These are phyloP conservation scores for Halenospora varia DNA, from an alignment of 495 filamentous ascomycete species.

Conservation along the genomic window DNA sequence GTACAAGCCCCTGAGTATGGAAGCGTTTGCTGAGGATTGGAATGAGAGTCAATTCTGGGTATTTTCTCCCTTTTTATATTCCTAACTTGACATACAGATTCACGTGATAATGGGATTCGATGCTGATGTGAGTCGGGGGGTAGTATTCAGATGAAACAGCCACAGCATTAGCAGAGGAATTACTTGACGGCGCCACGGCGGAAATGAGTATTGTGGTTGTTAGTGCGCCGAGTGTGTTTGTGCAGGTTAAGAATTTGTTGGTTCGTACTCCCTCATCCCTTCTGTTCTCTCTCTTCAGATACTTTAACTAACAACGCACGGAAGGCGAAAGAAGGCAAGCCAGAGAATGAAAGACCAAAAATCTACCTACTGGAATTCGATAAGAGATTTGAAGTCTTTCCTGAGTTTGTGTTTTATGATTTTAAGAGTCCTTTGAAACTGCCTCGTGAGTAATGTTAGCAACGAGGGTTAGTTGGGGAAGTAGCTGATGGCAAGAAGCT, in stretches of 20 bases:
- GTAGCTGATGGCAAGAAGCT: constrained; percentile 19
- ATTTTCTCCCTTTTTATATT: constrained; percentile 13
- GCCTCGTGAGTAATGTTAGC: constrained; percentile 39
- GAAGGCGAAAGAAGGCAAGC: constrained; percentile 24
- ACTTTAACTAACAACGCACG: constrained; percentile 5
- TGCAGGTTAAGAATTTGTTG: constrained; percentile 65
- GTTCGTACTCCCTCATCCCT: constrained; percentile 32
- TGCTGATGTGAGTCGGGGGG: constrained; percentile 4
- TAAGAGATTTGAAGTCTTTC: constrained; percentile 63
- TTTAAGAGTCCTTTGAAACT: constrained; percentile 61
- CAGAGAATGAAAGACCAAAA: constrained; percentile 40
- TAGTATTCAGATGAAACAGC: constrained; percentile 73
- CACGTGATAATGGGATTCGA: neutral
- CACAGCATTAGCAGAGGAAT: constrained; percentile 50
- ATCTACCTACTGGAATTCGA: constrained; percentile 68
- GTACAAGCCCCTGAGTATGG: constrained; percentile 54
- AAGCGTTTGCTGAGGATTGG: constrained; percentile 76
- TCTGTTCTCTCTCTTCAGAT: neutral
- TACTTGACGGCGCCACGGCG: constrained; percentile 51
- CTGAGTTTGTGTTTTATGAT: constrained; percentile 70
- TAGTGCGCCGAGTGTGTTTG: constrained; percentile 72
- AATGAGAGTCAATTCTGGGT: constrained; percentile 80
- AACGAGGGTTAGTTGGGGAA: neutral
- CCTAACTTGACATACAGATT: neutral
- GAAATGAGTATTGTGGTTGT: constrained; percentile 60